Percentiles rank a stretch among this genome's conserved stretches.
phyloP scores from a whole-genome alignment of 805 yeast genomes.

The Candida pseudoglaebosa region DNA sequence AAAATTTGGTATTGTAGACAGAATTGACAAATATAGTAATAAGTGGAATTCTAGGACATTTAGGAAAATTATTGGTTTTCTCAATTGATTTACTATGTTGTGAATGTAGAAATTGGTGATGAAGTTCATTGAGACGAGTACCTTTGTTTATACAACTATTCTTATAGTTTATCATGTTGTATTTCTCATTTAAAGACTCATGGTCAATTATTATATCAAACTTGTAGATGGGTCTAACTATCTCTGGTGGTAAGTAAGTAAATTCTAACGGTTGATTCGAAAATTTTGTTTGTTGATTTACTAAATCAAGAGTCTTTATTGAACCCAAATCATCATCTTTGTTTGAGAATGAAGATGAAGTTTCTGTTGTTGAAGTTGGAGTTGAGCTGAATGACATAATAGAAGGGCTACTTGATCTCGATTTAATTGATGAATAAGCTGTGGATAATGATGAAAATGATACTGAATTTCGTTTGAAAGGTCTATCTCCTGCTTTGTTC shows the following conservation, averaged over 20 bases:
- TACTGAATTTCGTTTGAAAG: constrained; percentile 24
- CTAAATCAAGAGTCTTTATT: constrained; percentile 2
- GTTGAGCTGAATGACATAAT: constrained; percentile 33
- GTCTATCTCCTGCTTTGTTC: not conserved
- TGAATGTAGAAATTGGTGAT: not conserved
- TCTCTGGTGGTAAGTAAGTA: constrained; percentile 39
- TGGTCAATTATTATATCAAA: constrained; percentile 45
- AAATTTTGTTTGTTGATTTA: constrained; percentile 1
- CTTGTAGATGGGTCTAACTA: constrained; percentile 42
- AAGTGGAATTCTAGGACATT: constrained; percentile 24
- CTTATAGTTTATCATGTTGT: constrained; percentile 16
- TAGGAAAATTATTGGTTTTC: constrained; percentile 13
- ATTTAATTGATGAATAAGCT: constrained; percentile 23
- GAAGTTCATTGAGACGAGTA: not conserved
- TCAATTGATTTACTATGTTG: not conserved
- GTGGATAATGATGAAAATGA: constrained; percentile 37
- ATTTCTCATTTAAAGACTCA: constrained; percentile 34
- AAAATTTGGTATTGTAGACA: constrained; percentile 22
- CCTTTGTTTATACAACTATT: not conserved
- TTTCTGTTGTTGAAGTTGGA: constrained; percentile 33
- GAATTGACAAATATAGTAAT: constrained; percentile 29
- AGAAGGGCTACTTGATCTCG: constrained; percentile 37
- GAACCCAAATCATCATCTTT: constrained; percentile 25
- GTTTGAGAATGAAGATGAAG: constrained; percentile 25
- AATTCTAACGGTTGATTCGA: constrained; percentile 33